Conservation (phyloP, 164 flowering plant species). For the Echeveria elegans region DNA sequence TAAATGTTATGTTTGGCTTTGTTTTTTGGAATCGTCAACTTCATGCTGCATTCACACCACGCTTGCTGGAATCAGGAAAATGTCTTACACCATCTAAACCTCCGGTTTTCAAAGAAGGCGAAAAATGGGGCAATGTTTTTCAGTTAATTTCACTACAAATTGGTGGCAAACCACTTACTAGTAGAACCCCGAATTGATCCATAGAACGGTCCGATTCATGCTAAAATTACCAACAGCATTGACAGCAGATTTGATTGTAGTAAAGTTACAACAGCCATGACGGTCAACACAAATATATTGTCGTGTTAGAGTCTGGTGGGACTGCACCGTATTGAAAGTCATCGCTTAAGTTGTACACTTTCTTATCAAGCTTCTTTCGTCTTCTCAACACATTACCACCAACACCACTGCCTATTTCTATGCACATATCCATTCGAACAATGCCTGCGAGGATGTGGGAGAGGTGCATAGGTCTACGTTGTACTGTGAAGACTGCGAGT, state of each 20-base stretch:
- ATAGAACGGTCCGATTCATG: slow-evolving; percentile 54
- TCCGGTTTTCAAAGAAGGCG: too few relatives aligned
- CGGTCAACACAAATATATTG: slow-evolving; percentile 56
- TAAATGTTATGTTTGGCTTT: slow-evolving; percentile 76
- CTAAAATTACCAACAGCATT: slow-evolving; percentile 46
- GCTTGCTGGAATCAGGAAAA: not conserved
- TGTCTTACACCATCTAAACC: too few relatives aligned
- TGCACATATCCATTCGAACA: slow-evolving; percentile 8
- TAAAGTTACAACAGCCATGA: slow-evolving; percentile 87
- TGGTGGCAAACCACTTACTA: slow-evolving; percentile 52
- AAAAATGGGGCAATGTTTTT: too few relatives aligned
- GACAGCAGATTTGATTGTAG: slow-evolving; percentile 75
- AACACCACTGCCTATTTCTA: slow-evolving; percentile 7
- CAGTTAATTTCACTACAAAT: too few relatives aligned
- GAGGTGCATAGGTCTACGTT: slow-evolving; percentile 5
- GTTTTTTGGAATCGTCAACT: slow-evolving; percentile 53
- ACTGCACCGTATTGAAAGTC: slow-evolving; percentile 44
- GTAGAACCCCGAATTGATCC: slow-evolving; percentile 79
- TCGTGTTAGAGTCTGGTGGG: slow-evolving; percentile 59
- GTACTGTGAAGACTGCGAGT: slow-evolving; percentile 25
- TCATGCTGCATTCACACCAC: slow-evolving; percentile 39
- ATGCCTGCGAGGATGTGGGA: slow-evolving; percentile 14
- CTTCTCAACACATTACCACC: slow-evolving; percentile 13
- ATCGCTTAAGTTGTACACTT: slow-evolving; percentile 35
- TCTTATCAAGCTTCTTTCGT: slow-evolving; percentile 14